Conservation (phyloP, 2,329 filamentous ascomycete species). For the Gnomoniopsis smithogilvyi region DNA sequence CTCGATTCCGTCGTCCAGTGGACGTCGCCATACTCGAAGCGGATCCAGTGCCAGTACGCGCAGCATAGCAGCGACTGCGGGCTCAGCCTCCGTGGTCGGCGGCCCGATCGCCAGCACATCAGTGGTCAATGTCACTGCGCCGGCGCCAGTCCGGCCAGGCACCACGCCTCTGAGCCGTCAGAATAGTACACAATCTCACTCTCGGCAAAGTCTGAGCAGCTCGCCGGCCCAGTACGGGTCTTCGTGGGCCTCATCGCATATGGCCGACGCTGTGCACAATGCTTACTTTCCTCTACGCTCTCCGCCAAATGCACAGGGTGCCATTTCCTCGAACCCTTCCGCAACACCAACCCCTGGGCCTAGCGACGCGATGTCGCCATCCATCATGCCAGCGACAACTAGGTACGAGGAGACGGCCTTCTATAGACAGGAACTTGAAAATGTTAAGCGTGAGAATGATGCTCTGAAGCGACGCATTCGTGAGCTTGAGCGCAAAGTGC, state of each 20-base stretch:
- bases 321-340: slow-evolving; percentile 36
- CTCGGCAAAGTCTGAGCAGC: slow-evolving; percentile 48
- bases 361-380: slow-evolving; percentile 46
- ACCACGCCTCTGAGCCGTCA: slow-evolving; percentile 47
- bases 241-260: slow-evolving; percentile 46
- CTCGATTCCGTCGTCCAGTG: slow-evolving; percentile 49
- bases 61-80: slow-evolving; percentile 46
- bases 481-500: slow-evolving; percentile 56
- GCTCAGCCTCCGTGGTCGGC: slow-evolving; percentile 33
- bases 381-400: slow-evolving; percentile 52
- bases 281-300: slow-evolving; percentile 31
- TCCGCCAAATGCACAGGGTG: slow-evolving; percentile 10
- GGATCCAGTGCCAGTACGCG: slow-evolving; percentile 53
- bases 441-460: slow-evolving; percentile 63
- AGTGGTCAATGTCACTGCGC: slow-evolving; percentile 42
- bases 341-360: slow-evolving; percentile 37
- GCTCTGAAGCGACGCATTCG: slow-evolving; percentile 56
- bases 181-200: slow-evolving; percentile 46
- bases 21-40: slow-evolving; percentile 54
- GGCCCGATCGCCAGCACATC: slow-evolving; percentile 27
- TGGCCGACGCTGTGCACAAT: slow-evolving; percentile 31
- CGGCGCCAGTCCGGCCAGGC: slow-evolving; percentile 38
- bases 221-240: slow-evolving; percentile 41
- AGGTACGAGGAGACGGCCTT: slow-evolving; percentile 62
- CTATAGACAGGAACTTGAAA: slow-evolving; percentile 58